phyloP scores from a whole-genome alignment of 2,329 filamentous ascomycete genomes.

The Calonectria ilicicola region DNA sequence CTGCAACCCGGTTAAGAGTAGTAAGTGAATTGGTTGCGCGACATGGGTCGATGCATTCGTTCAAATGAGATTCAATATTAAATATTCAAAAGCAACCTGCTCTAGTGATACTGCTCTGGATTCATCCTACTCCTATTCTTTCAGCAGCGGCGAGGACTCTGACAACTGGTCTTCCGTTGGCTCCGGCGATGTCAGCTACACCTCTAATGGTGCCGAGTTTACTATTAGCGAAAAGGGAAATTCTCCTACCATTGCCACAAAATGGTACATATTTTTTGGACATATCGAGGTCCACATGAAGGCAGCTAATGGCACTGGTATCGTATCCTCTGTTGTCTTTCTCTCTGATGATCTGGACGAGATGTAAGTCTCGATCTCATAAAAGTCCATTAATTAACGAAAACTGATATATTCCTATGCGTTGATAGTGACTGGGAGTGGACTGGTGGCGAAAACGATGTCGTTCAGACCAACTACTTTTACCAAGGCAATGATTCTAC shows the following conservation, averaged over 20 bases:
- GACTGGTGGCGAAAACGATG: constrained; percentile 77
- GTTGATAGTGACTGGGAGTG: constrained; percentile 77
- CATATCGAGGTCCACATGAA: constrained; percentile 77
- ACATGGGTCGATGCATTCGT: neutral
- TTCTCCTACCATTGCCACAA: constrained; percentile 71
- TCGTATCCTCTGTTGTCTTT: constrained; percentile 81
- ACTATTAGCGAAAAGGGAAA: constrained; percentile 70
- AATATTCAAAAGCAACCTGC: constrained; percentile 17
- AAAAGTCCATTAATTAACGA: too few relatives aligned
- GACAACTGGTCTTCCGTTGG: constrained; percentile 31
- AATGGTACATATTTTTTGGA: constrained; percentile 89
- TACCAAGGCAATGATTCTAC: constrained; percentile 76
- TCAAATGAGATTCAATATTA: neutral
- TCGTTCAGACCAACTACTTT: constrained; percentile 90
- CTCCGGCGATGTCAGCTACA: constrained; percentile 31
- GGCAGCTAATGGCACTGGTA: constrained; percentile 77
- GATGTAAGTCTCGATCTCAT: constrained; percentile 9
- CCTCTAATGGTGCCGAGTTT: constrained; percentile 39
- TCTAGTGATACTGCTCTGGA: constrained; percentile 19
- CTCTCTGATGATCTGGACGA: constrained; percentile 79
- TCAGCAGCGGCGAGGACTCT: constrained; percentile 24
- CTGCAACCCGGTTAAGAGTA: constrained; percentile 35
- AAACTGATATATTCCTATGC: neutral
- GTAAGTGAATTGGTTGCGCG: constrained; percentile 22
- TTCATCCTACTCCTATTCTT: constrained; percentile 24